Evolutionary conservation across 1,284 basidiomycete genomes (phyloP), one percentile per base, ranked within the genome.

Genomic region (Trametes sp.): DNA sequence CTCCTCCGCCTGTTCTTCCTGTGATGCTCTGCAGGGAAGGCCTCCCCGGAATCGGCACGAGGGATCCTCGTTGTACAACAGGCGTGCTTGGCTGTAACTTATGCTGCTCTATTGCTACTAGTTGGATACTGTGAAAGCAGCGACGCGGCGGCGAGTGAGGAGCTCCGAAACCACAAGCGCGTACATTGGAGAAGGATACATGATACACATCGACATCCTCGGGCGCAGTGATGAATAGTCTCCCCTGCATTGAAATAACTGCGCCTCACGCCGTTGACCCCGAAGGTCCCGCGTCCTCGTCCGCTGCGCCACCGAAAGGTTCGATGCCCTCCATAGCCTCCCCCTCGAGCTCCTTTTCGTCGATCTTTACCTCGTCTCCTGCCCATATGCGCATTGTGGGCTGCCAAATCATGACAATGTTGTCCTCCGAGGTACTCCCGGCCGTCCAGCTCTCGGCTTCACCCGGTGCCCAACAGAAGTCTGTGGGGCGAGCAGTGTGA

Each of bases 361-460:
- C 89, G 44, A 93, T 81, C 72, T 86, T 89, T 55, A 93, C 85
- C 65, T 89, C 90, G 62, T 94, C 92, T 7, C 90, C 90, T 1
- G 92, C 92, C 91, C 92, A 94, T 35, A 95, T 87, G 6, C 91
- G 88, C 83, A 91, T 91, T 16, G 91, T 93, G 13, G 94, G 93
- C 71, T 93, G 90, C 93, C 93, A 95, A 6, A 94, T 84, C 90
- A 94, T 94, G 41, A 92, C 83, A 36, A 95, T 85, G 66, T 95
- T 95, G 73, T 95, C 94, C 74, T 95, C 94, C 0, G 92, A 94
- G 7, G 89, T 87, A 67, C 87, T 93, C 21, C 87, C 81, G 1
- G 88, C 81, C 2, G 88, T 93, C 92, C 93, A 95, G 62, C 87
- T 87, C 72, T 93, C 92, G 19, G 79, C 80, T 65, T 83, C 79